Evolutionary conservation across 1,139 yeast genomes (phyloP), one percentile per base, ranked within the genome.

Genomic region (Meyerozyma guilliermondii): DNA sequence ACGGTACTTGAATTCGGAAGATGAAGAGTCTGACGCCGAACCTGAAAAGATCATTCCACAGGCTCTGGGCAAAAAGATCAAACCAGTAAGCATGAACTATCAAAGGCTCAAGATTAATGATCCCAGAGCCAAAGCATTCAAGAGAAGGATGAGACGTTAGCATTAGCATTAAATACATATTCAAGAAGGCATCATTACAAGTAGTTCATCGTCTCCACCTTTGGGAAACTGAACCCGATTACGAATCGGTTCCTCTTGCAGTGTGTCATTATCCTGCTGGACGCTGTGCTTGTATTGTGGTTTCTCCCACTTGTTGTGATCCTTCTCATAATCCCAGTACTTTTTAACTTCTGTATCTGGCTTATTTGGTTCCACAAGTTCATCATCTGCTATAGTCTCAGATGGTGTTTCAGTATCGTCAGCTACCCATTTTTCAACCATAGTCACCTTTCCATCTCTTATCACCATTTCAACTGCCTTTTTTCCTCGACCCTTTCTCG

Each of bases 381-480:
- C 52, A 4, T 53, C 46, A 6, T 54, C 58, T 8, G 48, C 51
- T 35, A 68, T 66, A 9, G 65, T 71, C 4, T 48, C 47, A 11
- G 55, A 54, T 7, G 52, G 53, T 3, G 53, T 55, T 14, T 53
- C 58, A 5, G 47, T 49, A 2, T 45, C 48, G 2, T 54, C 59
- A 3, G 44, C 41, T 0, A 42, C 47, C 22, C 52, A 53, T 44
- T 62, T 66, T 44, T 72, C 78, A n/a, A 71, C 74, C 77, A 71
- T 71, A 3, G 66, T 65, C 5, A 83, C 95, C 56, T 87, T 86
- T n/a, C 96, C 96, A 50, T 91, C 84, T 41, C 76, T 73, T 17
- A 92, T 81, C 17, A 83, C 80, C 76, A 92, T 82, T 50, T 86
- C 88, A 39, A 92, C 71, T 1, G 85, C 83, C 45, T 78, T 80